phyloP scores from a whole-genome alignment of 2,329 filamentous ascomycete genomes.

The Periglandula ipomoeae region DNA sequence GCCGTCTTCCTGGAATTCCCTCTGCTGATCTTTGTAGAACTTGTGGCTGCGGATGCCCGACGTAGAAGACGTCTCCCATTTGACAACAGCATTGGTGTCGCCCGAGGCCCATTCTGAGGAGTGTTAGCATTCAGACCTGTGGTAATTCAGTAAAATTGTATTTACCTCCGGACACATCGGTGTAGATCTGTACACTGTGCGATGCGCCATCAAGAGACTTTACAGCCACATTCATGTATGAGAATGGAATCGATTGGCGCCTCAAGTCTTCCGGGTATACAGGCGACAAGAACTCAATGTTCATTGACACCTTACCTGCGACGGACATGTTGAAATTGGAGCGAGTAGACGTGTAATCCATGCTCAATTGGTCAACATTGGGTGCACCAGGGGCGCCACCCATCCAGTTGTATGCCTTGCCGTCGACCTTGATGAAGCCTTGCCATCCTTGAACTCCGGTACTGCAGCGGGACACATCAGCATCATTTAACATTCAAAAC shows the following conservation, averaged over 20 bases:
- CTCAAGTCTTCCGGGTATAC: slow-evolving; percentile 57
- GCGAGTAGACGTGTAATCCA: slow-evolving; percentile 63
- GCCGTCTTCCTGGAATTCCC: slow-evolving; percentile 55
- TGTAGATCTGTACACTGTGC: slow-evolving; percentile 62
- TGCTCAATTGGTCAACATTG: slow-evolving; percentile 50
- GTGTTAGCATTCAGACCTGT: not conserved
- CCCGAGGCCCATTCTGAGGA: slow-evolving; percentile 61
- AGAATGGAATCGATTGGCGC: slow-evolving; percentile 60
- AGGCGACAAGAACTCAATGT: slow-evolving; percentile 61
- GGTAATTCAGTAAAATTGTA: too few species aligned
- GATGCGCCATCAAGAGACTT: slow-evolving; percentile 49
- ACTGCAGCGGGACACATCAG: slow-evolving; percentile 27
- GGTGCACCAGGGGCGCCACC: slow-evolving; percentile 41
- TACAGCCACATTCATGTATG: slow-evolving; percentile 59
- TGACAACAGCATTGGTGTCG: slow-evolving; percentile 42
- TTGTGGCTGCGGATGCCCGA: slow-evolving; percentile 54
- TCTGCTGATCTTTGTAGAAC: slow-evolving; percentile 50
- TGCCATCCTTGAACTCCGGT: slow-evolving; percentile 50
- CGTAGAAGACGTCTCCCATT: slow-evolving; percentile 51
- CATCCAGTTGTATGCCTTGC: slow-evolving; percentile 57
- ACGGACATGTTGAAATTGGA: slow-evolving; percentile 63
- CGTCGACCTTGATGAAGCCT: slow-evolving; percentile 62
- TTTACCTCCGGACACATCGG: slow-evolving; percentile 49
- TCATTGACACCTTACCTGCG: slow-evolving; percentile 51
- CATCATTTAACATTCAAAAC: too few species aligned